Conservation (phyloP, 177 flowering plant genomes). For the Vitis hybrid region DNA sequence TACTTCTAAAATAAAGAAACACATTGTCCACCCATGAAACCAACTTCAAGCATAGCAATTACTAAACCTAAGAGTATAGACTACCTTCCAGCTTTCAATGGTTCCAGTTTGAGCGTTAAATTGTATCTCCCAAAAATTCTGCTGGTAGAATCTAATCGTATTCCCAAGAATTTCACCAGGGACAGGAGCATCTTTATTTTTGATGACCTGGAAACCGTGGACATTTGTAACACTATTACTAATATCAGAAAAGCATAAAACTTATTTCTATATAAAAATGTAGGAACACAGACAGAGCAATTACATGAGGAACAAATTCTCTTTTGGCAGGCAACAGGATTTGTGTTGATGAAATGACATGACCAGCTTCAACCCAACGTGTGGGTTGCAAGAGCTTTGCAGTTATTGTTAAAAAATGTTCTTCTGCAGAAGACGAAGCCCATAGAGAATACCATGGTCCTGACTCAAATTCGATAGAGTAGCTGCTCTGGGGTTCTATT, state of each 20-base stretch:
- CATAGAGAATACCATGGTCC: conserved; percentile 73
- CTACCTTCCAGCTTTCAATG: conserved; percentile 93
- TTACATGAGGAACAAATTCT: conserved; percentile 51
- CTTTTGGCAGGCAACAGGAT: conserved; percentile 59
- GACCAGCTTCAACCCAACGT: conserved; percentile 86
- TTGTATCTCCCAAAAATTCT: conserved; percentile 62
- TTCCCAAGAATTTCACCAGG: conserved; percentile 46
- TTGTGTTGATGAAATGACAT: conserved; percentile 73
- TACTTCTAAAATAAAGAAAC: not conserved
- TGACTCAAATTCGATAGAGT: conserved; percentile 52
- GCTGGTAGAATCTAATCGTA: conserved; percentile 44
- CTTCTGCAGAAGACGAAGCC: conserved; percentile 56
- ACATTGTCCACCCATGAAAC: not conserved
- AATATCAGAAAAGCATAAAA: not conserved
- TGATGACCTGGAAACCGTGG: conserved; percentile 49
- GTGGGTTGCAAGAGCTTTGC: conserved; percentile 55
- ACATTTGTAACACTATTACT: not conserved
- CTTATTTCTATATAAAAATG: no score
- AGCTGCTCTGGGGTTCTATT: conserved; percentile 67
- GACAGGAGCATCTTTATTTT: conserved; percentile 36
- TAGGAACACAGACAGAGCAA: conserved; percentile 10
- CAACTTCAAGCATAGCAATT: not conserved
- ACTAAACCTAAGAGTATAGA: not conserved
- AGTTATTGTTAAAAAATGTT: conserved; percentile 64
- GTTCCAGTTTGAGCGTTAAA: conserved; percentile 59